These are phyloP conservation scores for Exobasidium cylindrosporum DNA, from an alignment of 1,284 basidiomycete species.

Conservation along the genomic window DNA sequence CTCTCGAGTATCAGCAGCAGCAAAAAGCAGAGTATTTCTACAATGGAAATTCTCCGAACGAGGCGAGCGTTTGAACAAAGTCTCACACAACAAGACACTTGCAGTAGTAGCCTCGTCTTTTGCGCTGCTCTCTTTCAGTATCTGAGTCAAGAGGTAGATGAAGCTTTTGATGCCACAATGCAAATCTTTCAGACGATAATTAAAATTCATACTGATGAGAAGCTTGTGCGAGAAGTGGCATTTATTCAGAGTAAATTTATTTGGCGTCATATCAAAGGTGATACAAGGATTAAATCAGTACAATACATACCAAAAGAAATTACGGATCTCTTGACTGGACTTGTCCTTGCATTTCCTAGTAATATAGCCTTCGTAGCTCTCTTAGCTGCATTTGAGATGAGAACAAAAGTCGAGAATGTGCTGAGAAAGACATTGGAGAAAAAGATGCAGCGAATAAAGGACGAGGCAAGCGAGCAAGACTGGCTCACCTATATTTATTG, in stretches of 20 bases:
- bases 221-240: background rate
- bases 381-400: slow-evolving; percentile 4
- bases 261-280: slow-evolving; percentile 5
- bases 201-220: background rate
- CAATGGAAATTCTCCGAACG: background rate
- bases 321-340: background rate
- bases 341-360: background rate
- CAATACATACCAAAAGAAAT: background rate
- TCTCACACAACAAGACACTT: background rate
- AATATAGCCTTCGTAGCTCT: background rate
- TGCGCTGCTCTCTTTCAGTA: slow-evolving; percentile 7
- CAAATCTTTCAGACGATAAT: background rate
- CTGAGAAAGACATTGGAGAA: background rate
- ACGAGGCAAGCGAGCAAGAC: background rate
- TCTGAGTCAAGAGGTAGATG: background rate
- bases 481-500: background rate
- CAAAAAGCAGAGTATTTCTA: no score
- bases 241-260: background rate
- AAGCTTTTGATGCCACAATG: background rate
- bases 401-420: background rate
- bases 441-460: background rate
- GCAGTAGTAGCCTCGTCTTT: background rate
- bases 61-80: background rate
- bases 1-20: no score
- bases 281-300: no score